phyloP scores from a whole-genome alignment of 2,329 filamentous ascomycete species.

The Ascochyta fabae region DNA sequence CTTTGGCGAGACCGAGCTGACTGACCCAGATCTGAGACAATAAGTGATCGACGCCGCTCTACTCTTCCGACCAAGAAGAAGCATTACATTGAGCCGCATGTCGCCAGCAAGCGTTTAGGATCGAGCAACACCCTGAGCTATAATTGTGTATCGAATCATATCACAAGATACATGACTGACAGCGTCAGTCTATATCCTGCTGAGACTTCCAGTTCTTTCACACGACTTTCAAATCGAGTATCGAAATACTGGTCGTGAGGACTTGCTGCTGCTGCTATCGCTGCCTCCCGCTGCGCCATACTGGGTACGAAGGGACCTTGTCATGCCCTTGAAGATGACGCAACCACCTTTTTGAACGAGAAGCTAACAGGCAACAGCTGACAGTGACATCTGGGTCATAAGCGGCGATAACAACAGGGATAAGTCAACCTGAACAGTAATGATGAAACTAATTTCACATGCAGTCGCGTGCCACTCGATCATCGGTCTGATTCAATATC shows the following conservation, averaged over 20 bases:
- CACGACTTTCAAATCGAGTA: neutral
- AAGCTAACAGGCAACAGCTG: neutral
- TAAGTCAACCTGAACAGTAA: too few species aligned
- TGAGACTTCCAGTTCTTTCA: neutral
- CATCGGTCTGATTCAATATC: conserved; percentile 7
- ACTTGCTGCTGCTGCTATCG: neutral
- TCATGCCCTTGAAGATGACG: too few species aligned
- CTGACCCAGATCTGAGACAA: conserved; percentile 5
- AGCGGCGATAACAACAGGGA: too few species aligned
- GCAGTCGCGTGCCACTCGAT: conserved; percentile 15
- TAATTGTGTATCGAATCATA: neutral
- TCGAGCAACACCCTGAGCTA: neutral
- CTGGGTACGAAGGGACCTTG: too few species aligned
- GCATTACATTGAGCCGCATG: neutral
- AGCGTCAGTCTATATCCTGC: neutral
- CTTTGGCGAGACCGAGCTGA: conserved; percentile 4
- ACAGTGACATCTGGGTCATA: conserved; percentile 3
- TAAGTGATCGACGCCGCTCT: neutral
- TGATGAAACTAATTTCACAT: neutral
- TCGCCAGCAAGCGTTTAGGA: neutral
- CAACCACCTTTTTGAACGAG: too few species aligned
- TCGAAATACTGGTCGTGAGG: neutral
- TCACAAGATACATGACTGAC: neutral
- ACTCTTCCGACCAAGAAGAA: neutral
- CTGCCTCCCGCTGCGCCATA: neutral